Evolutionary conservation across 2,329 filamentous ascomycete species (phyloP).

Genomic region (Alternaria brassicicola): DNA sequence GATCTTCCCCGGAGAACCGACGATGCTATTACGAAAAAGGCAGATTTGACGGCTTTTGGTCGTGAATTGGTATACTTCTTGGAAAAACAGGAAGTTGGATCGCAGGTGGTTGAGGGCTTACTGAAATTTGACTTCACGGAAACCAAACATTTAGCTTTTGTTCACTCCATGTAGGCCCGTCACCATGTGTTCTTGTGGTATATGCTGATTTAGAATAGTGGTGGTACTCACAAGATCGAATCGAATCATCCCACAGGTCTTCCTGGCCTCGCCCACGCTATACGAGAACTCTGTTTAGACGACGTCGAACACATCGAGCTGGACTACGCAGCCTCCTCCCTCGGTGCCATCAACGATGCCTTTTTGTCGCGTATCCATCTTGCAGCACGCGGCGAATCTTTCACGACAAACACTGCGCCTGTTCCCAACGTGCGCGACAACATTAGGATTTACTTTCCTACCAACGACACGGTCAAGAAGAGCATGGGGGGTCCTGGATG

Average conservation of each 20-base stretch:
- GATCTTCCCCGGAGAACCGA: conserved; percentile 72
- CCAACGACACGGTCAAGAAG: conserved; percentile 54
- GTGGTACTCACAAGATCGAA: conserved; percentile 41
- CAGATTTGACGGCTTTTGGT: conserved; percentile 64
- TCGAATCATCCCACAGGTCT: conserved; percentile 67
- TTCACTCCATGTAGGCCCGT: conserved; percentile 79
- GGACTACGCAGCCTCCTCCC: conserved; percentile 80
- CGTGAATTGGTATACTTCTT: conserved; percentile 75
- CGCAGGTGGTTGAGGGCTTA: conserved; percentile 70
- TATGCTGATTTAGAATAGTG: conserved; percentile 29
- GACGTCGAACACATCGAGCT: conserved; percentile 62
- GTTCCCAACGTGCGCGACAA: conserved; percentile 17
- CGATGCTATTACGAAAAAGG: conserved; percentile 27
- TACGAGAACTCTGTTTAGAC: conserved; percentile 51
- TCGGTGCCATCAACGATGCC: conserved; percentile 74
- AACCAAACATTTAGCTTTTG: conserved; percentile 75
- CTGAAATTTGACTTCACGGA: conserved; percentile 79
- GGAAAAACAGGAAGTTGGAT: conserved; percentile 67
- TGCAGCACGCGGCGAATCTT: conserved; percentile 57
- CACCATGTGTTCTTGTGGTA: not conserved
- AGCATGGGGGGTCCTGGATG: conserved; percentile 66
- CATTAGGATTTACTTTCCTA: conserved; percentile 45
- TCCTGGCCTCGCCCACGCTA: conserved; percentile 71
- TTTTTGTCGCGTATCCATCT: conserved; percentile 67
- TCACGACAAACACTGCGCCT: not conserved